Conservation (phyloP, 169 alveolate species). For the Babesia ovata region DNA sequence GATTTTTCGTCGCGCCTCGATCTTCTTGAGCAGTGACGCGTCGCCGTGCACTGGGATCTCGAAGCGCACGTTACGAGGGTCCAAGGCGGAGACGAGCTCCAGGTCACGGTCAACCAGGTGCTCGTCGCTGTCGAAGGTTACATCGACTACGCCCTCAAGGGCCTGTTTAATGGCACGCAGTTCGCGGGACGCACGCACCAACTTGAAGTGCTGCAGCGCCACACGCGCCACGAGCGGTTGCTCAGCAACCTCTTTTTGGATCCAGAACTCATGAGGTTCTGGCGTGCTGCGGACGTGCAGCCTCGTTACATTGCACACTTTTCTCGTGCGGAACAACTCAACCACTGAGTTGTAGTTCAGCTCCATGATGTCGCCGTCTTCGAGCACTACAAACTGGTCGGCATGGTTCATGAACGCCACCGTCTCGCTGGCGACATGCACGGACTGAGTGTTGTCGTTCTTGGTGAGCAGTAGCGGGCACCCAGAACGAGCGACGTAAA, state of each 20-base stretch:
- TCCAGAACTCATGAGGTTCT: conserved; percentile 89
- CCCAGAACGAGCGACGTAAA: conserved; percentile 91
- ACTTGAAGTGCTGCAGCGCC: conserved; percentile 44
- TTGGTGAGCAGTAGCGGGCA: conserved; percentile 91
- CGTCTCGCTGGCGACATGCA: conserved; percentile 91
- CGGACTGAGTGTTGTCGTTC: conserved; percentile 76
- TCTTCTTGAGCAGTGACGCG: conserved; percentile 51
- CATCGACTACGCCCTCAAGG: conserved; percentile 23
- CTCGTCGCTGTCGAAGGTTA: conserved; percentile 44
- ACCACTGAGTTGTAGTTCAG: conserved; percentile 57
- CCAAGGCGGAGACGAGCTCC: conserved; percentile 34
- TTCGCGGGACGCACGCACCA: not conserved
- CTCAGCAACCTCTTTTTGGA: conserved; percentile 88
- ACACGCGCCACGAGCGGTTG: conserved; percentile 77
- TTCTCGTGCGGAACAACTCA: conserved; percentile 46
- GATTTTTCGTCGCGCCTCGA: conserved; percentile 78
- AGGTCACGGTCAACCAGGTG: conserved; percentile 21
- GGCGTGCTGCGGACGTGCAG: conserved; percentile 68
- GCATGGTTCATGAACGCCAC: conserved; percentile 92
- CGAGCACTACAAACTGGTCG: conserved; percentile 84
- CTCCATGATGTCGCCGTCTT: conserved; percentile 63
- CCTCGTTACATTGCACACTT: conserved; percentile 65
- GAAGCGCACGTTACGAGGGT: conserved; percentile 30
- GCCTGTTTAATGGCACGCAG: conserved; percentile 4
- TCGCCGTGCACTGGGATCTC: conserved; percentile 48